phyloP scores from a whole-genome alignment of 352 stramenopile species.

The Lagenidium sp. region DNA sequence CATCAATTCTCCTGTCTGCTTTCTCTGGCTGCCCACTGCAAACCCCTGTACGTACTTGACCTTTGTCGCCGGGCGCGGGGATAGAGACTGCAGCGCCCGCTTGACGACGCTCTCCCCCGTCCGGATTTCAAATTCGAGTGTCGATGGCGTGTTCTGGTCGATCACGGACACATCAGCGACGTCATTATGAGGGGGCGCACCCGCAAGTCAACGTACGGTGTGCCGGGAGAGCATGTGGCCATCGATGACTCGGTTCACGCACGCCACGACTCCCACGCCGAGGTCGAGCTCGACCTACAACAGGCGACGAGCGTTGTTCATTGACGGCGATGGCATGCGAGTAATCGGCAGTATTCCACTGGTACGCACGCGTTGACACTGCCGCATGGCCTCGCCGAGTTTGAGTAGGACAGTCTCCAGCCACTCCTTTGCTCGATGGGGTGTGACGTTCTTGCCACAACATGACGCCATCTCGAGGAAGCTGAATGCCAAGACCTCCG shows the following conservation, averaged over 20 bases:
- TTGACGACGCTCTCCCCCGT: conserved; percentile 49
- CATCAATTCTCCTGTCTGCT: too few relatives aligned
- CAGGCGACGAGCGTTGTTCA: not conserved
- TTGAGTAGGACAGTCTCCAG: conserved; percentile 41
- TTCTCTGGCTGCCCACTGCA: too few relatives aligned
- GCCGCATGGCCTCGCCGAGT: conserved; percentile 45
- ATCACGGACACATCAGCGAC: not conserved
- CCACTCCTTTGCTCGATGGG: conserved; percentile 46
- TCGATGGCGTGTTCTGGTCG: conserved; percentile 5
- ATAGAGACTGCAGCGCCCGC: conserved; percentile 20
- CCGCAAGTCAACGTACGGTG: conserved; percentile 17
- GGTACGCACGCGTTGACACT: conserved; percentile 27
- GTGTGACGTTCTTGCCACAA: conserved; percentile 34
- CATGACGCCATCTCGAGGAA: conserved; percentile 66
- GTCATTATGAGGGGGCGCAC: not conserved
- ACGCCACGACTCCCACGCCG: conserved; percentile 45
- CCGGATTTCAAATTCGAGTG: conserved; percentile 34
- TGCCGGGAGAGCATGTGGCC: conserved; percentile 36
- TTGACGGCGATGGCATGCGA: too few relatives aligned
- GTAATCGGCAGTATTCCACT: too few relatives aligned
- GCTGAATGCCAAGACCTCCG: conserved; percentile 31
- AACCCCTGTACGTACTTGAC: too few relatives aligned
- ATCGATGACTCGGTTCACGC: conserved; percentile 33
- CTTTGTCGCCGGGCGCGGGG: not conserved
- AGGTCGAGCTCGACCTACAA: conserved; percentile 56